These are phyloP conservation scores for Cercospora zeina DNA, from an alignment of 2,329 filamentous ascomycete genomes.

Conservation along the genomic window DNA sequence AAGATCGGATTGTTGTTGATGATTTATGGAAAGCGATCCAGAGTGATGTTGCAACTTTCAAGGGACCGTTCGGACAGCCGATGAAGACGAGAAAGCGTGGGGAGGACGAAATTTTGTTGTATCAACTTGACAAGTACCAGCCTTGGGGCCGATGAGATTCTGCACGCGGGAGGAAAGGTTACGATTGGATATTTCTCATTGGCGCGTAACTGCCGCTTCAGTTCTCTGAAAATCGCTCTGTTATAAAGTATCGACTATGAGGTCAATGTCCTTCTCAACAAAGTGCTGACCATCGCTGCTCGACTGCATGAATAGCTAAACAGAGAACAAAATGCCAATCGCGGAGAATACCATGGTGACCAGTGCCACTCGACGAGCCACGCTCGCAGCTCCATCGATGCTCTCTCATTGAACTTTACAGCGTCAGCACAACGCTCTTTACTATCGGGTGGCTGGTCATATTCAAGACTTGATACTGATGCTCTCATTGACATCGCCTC, in stretches of 20 bases:
- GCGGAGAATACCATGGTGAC: background rate
- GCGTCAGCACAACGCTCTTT: background rate
- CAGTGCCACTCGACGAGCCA: background rate
- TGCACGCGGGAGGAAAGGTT: background rate
- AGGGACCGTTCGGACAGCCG: background rate
- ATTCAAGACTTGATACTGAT: background rate
- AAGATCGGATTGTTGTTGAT: background rate
- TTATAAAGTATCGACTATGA: background rate
- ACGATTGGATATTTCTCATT: too few species aligned
- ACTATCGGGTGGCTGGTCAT: background rate
- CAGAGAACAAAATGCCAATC: background rate
- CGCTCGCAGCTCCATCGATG: background rate
- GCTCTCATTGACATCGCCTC: background rate
- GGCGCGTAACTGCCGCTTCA: too few species aligned
- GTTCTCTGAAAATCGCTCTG: too few species aligned
- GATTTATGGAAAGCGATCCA: background rate
- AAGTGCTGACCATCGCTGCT: background rate
- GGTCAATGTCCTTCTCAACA: background rate
- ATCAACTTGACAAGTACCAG: slow-evolving; percentile 6
- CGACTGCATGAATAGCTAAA: background rate
- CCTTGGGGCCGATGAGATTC: background rate
- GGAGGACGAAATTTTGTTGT: slow-evolving; percentile 5
- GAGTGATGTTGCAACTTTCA: background rate
- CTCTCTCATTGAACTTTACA: background rate
- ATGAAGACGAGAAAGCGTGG: background rate